Conservation (phyloP, 345 rosid genomes). For the Corymbia maculata region DNA sequence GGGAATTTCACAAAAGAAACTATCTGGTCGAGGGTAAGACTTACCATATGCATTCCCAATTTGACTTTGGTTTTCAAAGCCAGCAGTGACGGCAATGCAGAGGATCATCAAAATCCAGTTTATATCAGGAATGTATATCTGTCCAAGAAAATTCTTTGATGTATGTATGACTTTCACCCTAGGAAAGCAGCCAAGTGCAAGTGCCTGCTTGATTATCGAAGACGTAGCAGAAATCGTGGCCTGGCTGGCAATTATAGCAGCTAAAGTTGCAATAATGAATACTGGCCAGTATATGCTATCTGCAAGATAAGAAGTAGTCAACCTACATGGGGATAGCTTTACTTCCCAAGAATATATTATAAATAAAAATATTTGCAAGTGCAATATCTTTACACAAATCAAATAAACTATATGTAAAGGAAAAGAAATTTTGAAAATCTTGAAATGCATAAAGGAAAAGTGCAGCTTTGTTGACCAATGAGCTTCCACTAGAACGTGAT, state of each 20-base stretch:
- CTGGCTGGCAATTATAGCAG: conserved; percentile 75
- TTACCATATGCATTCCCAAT: conserved; percentile 80
- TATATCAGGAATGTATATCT: conserved; percentile 65
- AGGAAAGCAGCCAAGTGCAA: conserved; percentile 73
- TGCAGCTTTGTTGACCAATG: not conserved
- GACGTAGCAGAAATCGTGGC: conserved; percentile 74
- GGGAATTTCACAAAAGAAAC: not conserved
- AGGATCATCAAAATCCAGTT: conserved; percentile 77
- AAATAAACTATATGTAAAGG: not conserved
- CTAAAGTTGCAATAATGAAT: conserved; percentile 56
- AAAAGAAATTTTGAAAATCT: not conserved
- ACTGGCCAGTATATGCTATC: conserved; percentile 68
- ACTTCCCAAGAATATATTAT: not conserved
- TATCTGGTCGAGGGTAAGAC: not conserved
- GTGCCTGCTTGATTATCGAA: conserved; percentile 74
- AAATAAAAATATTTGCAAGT: not conserved
- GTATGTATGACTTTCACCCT: conserved; percentile 77
- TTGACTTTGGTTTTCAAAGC: conserved; percentile 62
- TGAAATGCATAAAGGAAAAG: not conserved
- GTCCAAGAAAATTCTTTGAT: conserved; percentile 58
- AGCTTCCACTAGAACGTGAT: not conserved
- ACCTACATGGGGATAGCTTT: not conserved
- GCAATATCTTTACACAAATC: not conserved
- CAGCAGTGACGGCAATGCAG: conserved; percentile 65
- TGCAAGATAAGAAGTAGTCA: conserved; percentile 5